Conservation (phyloP, 257 asterid species). For the Lycium ferocissimum region DNA sequence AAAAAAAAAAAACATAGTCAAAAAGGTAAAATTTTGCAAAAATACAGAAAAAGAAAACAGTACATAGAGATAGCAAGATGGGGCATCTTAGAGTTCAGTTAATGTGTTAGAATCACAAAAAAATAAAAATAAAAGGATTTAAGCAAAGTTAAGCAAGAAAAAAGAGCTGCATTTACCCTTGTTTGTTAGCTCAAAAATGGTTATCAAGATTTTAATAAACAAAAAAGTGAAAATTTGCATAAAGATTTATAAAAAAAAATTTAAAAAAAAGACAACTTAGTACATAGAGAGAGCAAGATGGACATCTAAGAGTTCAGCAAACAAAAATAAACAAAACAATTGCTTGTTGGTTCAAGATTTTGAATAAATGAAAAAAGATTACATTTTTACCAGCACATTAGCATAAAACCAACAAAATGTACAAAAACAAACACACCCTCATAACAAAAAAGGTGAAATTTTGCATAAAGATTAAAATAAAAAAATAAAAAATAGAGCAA, state of each 20-base stretch:
- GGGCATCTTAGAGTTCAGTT: not conserved
- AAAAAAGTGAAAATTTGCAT: not conserved
- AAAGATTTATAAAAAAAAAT: not conserved
- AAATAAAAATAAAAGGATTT: not conserved
- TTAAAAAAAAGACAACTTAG: too few species aligned
- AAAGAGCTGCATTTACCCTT: constrained; percentile 17
- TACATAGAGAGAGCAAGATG: not conserved
- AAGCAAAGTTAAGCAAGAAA: not conserved
- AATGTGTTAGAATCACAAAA: not conserved
- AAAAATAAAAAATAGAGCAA: too few species aligned
- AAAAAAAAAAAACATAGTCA: not conserved
- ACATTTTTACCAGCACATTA: not conserved
- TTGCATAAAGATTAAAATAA: not conserved
- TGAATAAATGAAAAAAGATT: too few species aligned
- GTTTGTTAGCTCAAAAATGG: not conserved
- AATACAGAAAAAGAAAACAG: not conserved
- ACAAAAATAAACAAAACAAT: too few species aligned
- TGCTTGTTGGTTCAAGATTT: too few species aligned
- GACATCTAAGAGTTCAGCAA: not conserved
- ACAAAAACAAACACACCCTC: not conserved
- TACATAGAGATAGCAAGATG: not conserved
- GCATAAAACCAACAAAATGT: not conserved
- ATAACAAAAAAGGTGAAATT: not conserved
- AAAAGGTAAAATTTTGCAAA: not conserved
- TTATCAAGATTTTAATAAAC: too few species aligned